Evolutionary conservation across 306 rosid genomes (phyloP), one percentile per base, ranked within the genome.

Genomic region (Ziziphus jujuba): DNA sequence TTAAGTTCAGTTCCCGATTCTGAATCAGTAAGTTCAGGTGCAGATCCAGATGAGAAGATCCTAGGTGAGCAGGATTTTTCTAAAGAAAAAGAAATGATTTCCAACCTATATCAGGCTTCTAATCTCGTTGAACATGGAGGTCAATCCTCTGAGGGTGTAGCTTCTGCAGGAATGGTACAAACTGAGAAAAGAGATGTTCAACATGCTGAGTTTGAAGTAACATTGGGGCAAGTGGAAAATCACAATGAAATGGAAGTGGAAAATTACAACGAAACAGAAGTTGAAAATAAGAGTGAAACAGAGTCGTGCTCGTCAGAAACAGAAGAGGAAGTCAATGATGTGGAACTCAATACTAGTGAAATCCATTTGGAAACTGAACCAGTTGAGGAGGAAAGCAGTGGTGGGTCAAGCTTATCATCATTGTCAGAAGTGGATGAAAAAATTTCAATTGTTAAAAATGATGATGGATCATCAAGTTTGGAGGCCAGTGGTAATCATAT

Each of bases 1-100:
- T 44, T 82, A 82, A 90, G 97, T 85, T 95, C 92, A 75, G 83
- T 90, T 90, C 95, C 81, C 58, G 96, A 88, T 72, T 80, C 88
- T 36, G 99, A 90, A 66, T 90, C 97, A 35, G 86, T 77, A 17
- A 85, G 83, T 84, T 87, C 95, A 66, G 78, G 58, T 56, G 52
- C 76, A 71, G 96, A 95, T 74, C 80, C 83, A 66, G 95, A 90
- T n/a, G 91, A 86, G 62, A 85, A 78, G 82, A 84, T 82, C 64
- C 72, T 77, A 36, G 75, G 73, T 75, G 97, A 87, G 71, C 85
- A 76, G 65, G 82, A 82, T 59, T 45, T 85, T 72, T 57, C 82
- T 72, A 81, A 59, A 69, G 96, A 86, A 72, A 40, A 52, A 17
- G 91, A 80, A 43, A 64, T 78, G 38, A 56, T 70, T 56, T 77